These are phyloP conservation scores for Ganoderma multipileum DNA, from an alignment of 1,284 basidiomycete species.

Conservation along the genomic window DNA sequence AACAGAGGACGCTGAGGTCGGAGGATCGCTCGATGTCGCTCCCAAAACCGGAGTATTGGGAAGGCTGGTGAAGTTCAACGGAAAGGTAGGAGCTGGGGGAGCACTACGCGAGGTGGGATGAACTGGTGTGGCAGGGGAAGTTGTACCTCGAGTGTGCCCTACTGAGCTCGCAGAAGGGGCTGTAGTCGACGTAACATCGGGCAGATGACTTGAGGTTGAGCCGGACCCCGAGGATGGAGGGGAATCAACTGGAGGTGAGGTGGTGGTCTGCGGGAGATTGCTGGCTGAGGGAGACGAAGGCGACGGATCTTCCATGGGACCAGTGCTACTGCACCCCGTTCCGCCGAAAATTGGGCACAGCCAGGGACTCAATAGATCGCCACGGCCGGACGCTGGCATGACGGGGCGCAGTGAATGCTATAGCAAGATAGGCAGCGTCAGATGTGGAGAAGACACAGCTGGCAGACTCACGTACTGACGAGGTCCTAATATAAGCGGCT, in stretches of 20 bases:
- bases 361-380: neutral
- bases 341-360: neutral
- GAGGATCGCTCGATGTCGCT: neutral
- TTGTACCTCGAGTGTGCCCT: no score
- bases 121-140: no score
- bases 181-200: neutral
- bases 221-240: neutral
- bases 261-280: neutral
- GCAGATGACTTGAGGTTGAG: neutral
- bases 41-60: neutral
- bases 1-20: neutral
- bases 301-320: neutral
- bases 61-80: neutral
- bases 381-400: neutral
- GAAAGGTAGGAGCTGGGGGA: neutral
- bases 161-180: no score
- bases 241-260: neutral
- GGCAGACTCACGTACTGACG: neutral
- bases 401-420: neutral
- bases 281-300: neutral
- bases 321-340: neutral
- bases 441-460: neutral
- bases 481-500: no score
- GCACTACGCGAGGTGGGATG: neutral
- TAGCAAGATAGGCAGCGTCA: neutral